Conservation (phyloP, 2,329 filamentous ascomycete species). For the Pseudophaeomoniella oleicola region DNA sequence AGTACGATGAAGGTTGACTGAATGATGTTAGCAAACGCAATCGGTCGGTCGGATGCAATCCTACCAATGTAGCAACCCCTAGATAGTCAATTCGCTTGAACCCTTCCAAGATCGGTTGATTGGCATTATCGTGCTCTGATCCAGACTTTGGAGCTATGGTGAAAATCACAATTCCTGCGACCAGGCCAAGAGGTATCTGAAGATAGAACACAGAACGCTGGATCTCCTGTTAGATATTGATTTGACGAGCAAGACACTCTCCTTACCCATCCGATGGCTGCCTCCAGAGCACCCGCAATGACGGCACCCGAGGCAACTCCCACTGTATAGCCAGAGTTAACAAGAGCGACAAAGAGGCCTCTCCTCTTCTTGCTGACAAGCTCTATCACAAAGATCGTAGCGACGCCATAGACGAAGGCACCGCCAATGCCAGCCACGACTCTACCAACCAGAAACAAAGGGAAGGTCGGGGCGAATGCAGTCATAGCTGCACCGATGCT, state of each 20-base stretch:
- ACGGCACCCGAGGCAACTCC: constrained; percentile 60
- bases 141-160: constrained; percentile 23
- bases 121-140: constrained; percentile 16
- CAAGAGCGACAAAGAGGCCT: constrained; percentile 58
- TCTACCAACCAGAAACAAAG: constrained; percentile 53
- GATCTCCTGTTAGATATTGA: neutral
- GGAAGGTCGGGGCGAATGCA: constrained; percentile 43
- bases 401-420: constrained; percentile 57
- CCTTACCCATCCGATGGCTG: constrained; percentile 54
- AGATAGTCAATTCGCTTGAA: constrained; percentile 59
- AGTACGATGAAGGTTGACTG: constrained; percentile 52
- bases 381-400: constrained; percentile 64
- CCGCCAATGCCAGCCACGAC: constrained; percentile 54
- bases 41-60: constrained; percentile 8
- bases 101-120: constrained; percentile 32
- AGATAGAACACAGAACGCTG: constrained; percentile 59
- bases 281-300: constrained; percentile 50
- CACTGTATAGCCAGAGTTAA: constrained; percentile 58
- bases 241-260: neutral
- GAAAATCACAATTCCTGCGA: constrained; percentile 45
- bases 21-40: neutral
- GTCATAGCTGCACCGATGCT: constrained; percentile 51
- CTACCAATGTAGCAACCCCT: constrained; percentile 52
- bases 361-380: constrained; percentile 51
- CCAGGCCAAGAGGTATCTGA: constrained; percentile 50